These are phyloP conservation scores for Rhodotorula graminis DNA, from an alignment of 768 basidiomycete genomes.

Conservation along the genomic window DNA sequence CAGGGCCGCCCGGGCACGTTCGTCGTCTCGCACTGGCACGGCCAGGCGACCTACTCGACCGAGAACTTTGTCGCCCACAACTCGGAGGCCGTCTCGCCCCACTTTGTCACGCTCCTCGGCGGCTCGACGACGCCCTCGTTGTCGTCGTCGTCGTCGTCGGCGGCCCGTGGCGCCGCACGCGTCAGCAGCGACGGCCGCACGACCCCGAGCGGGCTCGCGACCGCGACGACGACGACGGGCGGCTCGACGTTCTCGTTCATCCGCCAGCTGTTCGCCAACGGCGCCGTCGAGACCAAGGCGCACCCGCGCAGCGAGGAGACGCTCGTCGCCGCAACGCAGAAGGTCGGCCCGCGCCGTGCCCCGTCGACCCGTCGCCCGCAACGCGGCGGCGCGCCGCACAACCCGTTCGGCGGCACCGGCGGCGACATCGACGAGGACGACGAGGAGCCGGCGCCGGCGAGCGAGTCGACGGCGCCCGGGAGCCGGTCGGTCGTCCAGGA, in stretches of 20 bases:
- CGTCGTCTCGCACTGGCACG: conserved; percentile 85
- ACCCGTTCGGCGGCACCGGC: conserved; percentile 32
- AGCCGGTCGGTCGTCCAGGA: conserved; percentile 32
- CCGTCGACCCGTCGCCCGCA: conserved; percentile 70
- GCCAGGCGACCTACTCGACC: conserved; percentile 82
- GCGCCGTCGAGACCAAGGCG: conserved; percentile 83
- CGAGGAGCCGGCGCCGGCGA: neutral
- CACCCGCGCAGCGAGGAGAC: conserved; percentile 92
- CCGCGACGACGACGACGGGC: conserved; percentile 63
- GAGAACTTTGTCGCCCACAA: conserved; percentile 87
- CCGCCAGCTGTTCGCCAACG: conserved; percentile 77
- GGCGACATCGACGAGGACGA: neutral
- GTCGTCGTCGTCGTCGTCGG: too few species aligned
- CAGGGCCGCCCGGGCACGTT: conserved; percentile 71
- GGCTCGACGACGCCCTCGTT: conserved; percentile 49
- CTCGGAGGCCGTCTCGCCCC: conserved; percentile 80
- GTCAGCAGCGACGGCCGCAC: conserved; percentile 25
- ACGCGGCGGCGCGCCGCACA: conserved; percentile 21
- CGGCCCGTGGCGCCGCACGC: neutral
- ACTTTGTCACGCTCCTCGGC: conserved; percentile 82
- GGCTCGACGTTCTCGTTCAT: conserved; percentile 89
- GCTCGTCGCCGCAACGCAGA: conserved; percentile 88
- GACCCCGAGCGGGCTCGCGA: conserved; percentile 39
- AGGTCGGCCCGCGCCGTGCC: conserved; percentile 86
- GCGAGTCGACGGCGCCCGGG: neutral